These are phyloP conservation scores for Tetrapyrgos nigripes DNA, from an alignment of 1,284 basidiomycete genomes.

Conservation along the genomic window DNA sequence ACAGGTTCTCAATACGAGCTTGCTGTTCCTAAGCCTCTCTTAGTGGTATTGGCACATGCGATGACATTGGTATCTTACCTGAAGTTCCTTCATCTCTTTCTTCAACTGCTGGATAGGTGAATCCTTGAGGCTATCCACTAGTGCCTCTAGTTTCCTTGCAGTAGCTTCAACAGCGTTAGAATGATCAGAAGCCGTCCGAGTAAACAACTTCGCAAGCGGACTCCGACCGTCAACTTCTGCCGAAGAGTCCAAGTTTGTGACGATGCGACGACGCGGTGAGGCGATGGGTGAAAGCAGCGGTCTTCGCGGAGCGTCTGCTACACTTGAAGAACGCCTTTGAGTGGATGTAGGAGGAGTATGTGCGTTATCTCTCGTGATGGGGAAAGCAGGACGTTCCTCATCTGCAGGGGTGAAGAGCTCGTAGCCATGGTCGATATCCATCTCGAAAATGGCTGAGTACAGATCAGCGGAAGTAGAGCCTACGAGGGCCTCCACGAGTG, in stretches of 20 bases:
- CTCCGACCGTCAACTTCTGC: constrained; percentile 35
- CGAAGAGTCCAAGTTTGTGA: constrained; percentile 19
- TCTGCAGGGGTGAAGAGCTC: constrained; percentile 55
- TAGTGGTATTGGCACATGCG: constrained; percentile 7
- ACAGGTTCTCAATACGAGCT: constrained; percentile 75
- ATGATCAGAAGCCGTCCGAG: constrained; percentile 28
- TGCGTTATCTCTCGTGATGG: constrained; percentile 48
- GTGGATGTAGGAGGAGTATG: constrained; percentile 24
- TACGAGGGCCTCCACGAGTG: constrained; percentile 73
- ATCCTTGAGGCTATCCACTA: constrained; percentile 66
- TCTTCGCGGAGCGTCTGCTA: constrained; percentile 15
- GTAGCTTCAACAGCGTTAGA: constrained; percentile 38
- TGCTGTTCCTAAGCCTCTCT: constrained; percentile 65
- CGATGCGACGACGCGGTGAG: constrained; percentile 25
- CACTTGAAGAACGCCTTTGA: constrained; percentile 26
- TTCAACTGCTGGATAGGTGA: constrained; percentile 69
- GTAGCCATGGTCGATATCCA: constrained; percentile 59
- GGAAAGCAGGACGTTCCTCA: constrained; percentile 39
- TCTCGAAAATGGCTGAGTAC: constrained; percentile 80
- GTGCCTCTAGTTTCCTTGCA: constrained; percentile 59
- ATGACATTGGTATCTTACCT: constrained; percentile 51
- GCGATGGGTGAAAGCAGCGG: constrained; percentile 18
- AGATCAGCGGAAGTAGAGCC: constrained; percentile 69
- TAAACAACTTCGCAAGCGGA: constrained; percentile 62
- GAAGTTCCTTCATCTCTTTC: constrained; percentile 82